Evolutionary conservation across 176 grass and related monocot species (phyloP).

Genomic region (Alopecurus myosuroides): DNA sequence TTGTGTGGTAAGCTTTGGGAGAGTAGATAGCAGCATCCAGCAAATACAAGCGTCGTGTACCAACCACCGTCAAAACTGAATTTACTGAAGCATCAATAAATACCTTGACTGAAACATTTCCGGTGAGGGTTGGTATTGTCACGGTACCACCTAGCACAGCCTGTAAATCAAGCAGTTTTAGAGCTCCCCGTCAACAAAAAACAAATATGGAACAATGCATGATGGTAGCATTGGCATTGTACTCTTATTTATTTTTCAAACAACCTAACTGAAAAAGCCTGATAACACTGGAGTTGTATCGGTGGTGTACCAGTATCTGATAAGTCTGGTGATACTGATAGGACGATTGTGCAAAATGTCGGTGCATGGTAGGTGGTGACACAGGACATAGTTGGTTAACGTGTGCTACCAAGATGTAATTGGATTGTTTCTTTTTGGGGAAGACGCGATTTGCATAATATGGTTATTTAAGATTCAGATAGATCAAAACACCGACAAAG

Average conservation of each 20-base stretch:
- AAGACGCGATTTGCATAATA: neutral
- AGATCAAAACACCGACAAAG: neutral
- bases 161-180: constrained; percentile 48
- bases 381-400: neutral
- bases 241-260: neutral
- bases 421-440: neutral
- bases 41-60: neutral
- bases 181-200: neutral
- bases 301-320: neutral
- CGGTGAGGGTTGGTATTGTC: constrained; percentile 76
- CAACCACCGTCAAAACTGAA: neutral
- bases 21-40: constrained; percentile 1
- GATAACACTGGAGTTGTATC: neutral
- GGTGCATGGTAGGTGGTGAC: neutral
- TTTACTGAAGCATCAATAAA: neutral
- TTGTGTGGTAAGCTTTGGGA: neutral
- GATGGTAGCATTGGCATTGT: neutral
- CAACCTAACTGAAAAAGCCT: neutral
- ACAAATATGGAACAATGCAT: neutral
- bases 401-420: neutral
- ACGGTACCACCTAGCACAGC: constrained; percentile 81
- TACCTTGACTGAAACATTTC: constrained; percentile 91
- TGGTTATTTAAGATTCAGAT: neutral
- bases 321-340: neutral
- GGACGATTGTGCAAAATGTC: neutral